Conservation (phyloP, 805 yeast species). For the Candida maesae region DNA sequence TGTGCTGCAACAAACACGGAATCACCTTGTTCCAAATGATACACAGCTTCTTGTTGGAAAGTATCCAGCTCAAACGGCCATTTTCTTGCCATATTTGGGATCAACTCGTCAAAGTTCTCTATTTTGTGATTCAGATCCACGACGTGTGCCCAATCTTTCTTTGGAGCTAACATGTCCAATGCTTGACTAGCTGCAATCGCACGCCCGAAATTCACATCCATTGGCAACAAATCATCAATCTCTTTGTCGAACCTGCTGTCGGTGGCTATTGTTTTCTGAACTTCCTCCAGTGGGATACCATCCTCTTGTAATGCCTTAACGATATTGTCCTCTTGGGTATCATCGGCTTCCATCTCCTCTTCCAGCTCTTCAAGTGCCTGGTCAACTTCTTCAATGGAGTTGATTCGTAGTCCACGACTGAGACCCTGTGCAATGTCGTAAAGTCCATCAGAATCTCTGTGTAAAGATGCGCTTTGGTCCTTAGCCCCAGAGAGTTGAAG, state of each 20-base stretch:
- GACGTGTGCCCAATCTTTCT: constrained; percentile 89
- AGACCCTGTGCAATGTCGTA: constrained; percentile 84
- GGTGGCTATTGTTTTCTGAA: neutral
- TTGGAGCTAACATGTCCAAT: constrained; percentile 20
- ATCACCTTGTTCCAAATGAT: constrained; percentile 95
- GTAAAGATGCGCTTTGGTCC: constrained; percentile 40
- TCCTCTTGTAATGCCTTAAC: constrained; percentile 1
- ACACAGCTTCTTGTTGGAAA: constrained; percentile 95
- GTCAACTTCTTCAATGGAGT: constrained; percentile 8
- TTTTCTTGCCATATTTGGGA: constrained; percentile 87
- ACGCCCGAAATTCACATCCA: constrained; percentile 42
- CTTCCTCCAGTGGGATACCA: constrained; percentile 5
- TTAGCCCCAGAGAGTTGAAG: constrained; percentile 35
- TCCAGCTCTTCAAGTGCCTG: constrained; percentile 17
- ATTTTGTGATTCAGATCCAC: constrained; percentile 83
- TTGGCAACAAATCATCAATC: constrained; percentile 48
- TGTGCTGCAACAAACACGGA: constrained; percentile 99
- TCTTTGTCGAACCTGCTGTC: constrained; percentile 30
- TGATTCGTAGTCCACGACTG: constrained; percentile 55
- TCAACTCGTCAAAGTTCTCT: constrained; percentile 79
- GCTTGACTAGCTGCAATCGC: constrained; percentile 13
- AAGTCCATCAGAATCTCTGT: constrained; percentile 69
- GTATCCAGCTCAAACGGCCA: constrained; percentile 96
- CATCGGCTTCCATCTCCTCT: constrained; percentile 21
- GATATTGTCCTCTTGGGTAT: constrained; percentile 24